phyloP scores from a whole-genome alignment of 2,329 filamentous ascomycete species.

The Exophiala phaeomuriformis region DNA sequence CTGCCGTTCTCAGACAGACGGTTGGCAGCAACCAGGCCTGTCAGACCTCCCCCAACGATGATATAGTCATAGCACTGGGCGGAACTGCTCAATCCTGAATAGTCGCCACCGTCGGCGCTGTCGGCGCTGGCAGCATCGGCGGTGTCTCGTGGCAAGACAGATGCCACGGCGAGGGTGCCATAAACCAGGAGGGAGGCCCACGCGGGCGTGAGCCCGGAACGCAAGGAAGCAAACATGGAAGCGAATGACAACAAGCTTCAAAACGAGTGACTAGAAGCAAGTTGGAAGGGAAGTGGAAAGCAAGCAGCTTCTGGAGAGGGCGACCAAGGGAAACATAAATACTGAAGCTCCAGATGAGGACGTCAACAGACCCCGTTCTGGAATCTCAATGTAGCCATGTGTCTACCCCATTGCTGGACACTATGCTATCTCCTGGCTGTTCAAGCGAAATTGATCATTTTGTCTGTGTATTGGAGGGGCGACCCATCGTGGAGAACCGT shows the following conservation, averaged over 20 bases:
- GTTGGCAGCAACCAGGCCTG: slow-evolving; percentile 29
- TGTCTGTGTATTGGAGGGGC: too few relatives aligned
- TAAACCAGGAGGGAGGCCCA: neutral
- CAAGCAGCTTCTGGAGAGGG: neutral
- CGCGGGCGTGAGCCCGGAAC: neutral
- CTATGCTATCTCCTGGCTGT: neutral
- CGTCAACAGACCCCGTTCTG: too few relatives aligned
- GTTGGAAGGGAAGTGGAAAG: neutral
- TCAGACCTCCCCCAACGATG: slow-evolving; percentile 30
- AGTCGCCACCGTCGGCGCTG: neutral
- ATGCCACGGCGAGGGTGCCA: neutral
- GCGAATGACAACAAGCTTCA: neutral
- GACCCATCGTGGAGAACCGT: too few relatives aligned
- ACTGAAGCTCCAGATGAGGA: too few relatives aligned
- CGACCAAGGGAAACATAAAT: too few relatives aligned
- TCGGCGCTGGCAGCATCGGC: neutral
- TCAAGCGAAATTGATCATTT: neutral
- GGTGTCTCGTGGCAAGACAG: neutral
- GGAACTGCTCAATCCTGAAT: neutral
- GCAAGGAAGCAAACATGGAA: neutral
- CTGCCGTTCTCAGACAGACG: slow-evolving; percentile 23
- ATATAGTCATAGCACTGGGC: slow-evolving; percentile 28
- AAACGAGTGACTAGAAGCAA: neutral
- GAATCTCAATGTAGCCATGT: neutral
- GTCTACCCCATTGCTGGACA: neutral